Evolutionary conservation across 2,329 filamentous ascomycete genomes (phyloP), one percentile per base, ranked within the genome.

Genomic region (Cercospora sesami): DNA sequence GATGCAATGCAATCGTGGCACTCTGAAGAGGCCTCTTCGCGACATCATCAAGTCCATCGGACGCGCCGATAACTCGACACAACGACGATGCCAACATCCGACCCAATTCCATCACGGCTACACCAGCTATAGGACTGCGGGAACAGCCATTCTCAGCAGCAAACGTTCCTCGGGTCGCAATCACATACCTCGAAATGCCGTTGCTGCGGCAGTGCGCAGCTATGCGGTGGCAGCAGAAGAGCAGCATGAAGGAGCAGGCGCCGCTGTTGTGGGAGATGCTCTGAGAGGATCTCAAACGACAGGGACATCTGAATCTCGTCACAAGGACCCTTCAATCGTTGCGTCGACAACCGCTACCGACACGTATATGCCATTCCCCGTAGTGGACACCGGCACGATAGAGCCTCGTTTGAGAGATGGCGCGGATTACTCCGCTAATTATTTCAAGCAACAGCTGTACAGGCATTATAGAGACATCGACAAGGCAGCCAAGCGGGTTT

Each of bases 41-140:
- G 53, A 66, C 42, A 71, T 72, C 64, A 67, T 73, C 68, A 68
- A 70, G 36, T 70, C 68, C 39, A 71, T 72, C 30, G 71, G 72
- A 33, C 55, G 42, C 60, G 39, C 42, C 45, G 59, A n/a, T 10
- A 16, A 53, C 63, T 26, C 14, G 60, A 59, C 45, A 21, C 59
- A 14, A 63, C 45, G 14, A 21, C 48, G 3, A 26, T 53, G 48
- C 23, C 48, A 8, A 14, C 12, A 28, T 53, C 23, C 12, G 21
- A 28, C 23, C 48, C 48, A 26, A 28, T 28, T 26, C 23, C 48
- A 14, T 53, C 48, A 16, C 48, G 23, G 48, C 60, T 45, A 23
- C 58, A 16, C 14, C 23, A 51, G 58, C 48, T 7, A 21, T 21
- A 21, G 30, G 14, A 36, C 55, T 26, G 8, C 55, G 7, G 31